A percentile compares a stretch with the other conserved stretches of the same genome.
These are phyloP conservation scores for Peronosclerospora sorghi DNA, from an alignment of 352 stramenopile genomes.

Conservation along the genomic window DNA sequence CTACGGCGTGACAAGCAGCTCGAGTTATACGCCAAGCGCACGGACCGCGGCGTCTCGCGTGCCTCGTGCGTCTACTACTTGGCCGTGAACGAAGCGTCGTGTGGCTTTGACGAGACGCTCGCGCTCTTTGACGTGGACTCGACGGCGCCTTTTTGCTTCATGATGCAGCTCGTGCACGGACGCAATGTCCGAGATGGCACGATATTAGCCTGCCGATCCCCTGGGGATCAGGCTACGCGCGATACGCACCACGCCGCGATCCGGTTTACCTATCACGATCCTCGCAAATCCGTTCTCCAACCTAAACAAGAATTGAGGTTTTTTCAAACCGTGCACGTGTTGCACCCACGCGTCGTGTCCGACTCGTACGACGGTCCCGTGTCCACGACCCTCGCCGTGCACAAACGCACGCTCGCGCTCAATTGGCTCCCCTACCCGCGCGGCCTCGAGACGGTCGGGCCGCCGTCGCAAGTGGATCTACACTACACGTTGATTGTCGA, in stretches of 20 bases:
- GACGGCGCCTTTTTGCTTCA: conserved; percentile 40
- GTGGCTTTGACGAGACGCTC: conserved; percentile 48
- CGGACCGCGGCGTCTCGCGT: conserved; percentile 9
- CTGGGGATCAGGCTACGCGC: conserved; percentile 23
- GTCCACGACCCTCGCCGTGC: conserved; percentile 14
- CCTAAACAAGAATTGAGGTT: conserved; percentile 47
- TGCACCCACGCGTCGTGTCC: conserved; percentile 24
- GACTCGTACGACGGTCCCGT: conserved; percentile 6
- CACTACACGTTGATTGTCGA: conserved; percentile 60
- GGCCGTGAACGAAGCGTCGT: conserved; percentile 46
- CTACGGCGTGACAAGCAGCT: conserved; percentile 38
- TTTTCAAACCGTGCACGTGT: conserved; percentile 54
- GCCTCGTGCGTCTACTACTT: conserved; percentile 35
- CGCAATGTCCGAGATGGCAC: conserved; percentile 44
- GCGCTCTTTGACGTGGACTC: conserved; percentile 47
- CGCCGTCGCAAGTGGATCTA: conserved; percentile 28
- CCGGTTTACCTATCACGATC: conserved; percentile 49
- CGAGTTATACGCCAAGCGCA: conserved; percentile 46
- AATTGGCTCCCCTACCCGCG: conserved; percentile 44
- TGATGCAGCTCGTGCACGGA: conserved; percentile 51
- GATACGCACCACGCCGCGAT: conserved; percentile 47
- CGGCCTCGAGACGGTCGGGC: conserved; percentile 17
- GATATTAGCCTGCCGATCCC: conserved; percentile 29
- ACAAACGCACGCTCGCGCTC: conserved; percentile 49
- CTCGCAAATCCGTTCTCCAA: conserved; percentile 34